Evolutionary conservation across 208 protist genomes (phyloP).

Genomic region (Tritrichomonas foetus): DNA sequence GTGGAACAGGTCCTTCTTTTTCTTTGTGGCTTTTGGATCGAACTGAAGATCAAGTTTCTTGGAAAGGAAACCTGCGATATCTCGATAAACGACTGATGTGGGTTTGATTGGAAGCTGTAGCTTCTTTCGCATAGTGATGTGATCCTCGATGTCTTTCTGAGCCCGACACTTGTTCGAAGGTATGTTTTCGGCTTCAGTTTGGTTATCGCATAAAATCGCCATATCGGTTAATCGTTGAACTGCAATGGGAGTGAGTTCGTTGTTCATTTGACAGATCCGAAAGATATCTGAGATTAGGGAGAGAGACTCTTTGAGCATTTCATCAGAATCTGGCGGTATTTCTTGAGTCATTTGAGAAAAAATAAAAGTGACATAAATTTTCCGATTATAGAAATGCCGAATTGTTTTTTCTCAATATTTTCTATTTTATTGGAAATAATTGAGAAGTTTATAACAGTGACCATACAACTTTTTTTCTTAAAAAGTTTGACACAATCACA

Average conservation of each 20-base stretch:
- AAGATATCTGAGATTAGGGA: neutral
- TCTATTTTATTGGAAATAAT: too few species aligned
- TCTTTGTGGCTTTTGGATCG: neutral
- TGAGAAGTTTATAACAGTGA: too few species aligned
- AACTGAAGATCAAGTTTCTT: neutral
- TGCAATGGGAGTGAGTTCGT: neutral
- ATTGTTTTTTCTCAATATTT: too few species aligned
- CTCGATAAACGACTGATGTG: neutral
- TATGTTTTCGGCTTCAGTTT: neutral
- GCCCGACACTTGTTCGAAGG: neutral
- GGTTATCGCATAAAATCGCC: neutral
- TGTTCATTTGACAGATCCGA: neutral
- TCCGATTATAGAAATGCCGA: too few species aligned
- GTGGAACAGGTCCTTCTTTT: neutral
- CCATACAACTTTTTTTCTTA: too few species aligned
- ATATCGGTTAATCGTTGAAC: neutral
- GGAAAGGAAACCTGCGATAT: neutral
- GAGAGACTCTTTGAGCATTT: neutral
- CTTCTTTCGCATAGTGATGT: neutral
- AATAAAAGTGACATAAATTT: too few species aligned
- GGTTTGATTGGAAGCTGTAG: neutral
- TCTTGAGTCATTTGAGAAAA: too few species aligned
- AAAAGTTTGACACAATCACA: too few species aligned
- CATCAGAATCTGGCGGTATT: too few species aligned
- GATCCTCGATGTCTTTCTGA: neutral